These are phyloP conservation scores for Aspergillus nanangensis DNA, from an alignment of 495 filamentous ascomycete genomes.

Conservation along the genomic window DNA sequence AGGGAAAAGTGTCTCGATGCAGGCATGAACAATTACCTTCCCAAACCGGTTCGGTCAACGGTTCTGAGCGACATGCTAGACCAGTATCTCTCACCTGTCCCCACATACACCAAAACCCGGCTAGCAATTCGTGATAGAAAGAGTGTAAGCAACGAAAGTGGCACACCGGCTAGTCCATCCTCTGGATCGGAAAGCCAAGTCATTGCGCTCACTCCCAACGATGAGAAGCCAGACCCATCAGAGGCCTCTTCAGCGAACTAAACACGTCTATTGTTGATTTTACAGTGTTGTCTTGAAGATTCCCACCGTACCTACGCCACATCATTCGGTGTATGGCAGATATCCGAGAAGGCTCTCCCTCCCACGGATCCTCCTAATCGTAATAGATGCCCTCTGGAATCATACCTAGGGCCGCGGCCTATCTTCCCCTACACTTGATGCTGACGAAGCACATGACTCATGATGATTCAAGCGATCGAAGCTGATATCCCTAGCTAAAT, in stretches of 20 bases:
- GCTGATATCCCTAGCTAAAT: not conserved
- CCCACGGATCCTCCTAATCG: no score
- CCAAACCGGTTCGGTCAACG: conserved; percentile 78
- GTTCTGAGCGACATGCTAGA: conserved; percentile 74
- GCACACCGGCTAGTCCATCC: conserved; percentile 32
- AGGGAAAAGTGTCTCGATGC: conserved; percentile 87
- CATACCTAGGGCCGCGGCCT: not conserved
- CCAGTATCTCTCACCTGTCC: conserved; percentile 56
- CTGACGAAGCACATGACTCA: conserved; percentile 21
- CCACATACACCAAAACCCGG: conserved; percentile 35
- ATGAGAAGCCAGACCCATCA: conserved; percentile 12
- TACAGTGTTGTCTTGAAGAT: no score
- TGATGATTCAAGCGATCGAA: conserved; percentile 9
- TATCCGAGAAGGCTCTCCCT: no score
- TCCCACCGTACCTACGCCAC: no score
- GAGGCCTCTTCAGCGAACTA: not conserved
- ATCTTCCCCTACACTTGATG: conserved; percentile 6
- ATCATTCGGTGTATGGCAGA: no score
- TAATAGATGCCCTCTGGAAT: conserved; percentile 15
- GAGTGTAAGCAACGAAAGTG: conserved; percentile 28
- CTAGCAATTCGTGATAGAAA: conserved; percentile 31
- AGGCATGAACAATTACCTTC: conserved; percentile 94
- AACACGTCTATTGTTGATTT: no score
- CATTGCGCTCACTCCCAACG: conserved; percentile 21
- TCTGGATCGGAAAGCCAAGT: conserved; percentile 26